Base-by-base conservation (phyloP, 2,329 filamentous ascomycete species). In the Tolypocladium tropicale region DNA sequence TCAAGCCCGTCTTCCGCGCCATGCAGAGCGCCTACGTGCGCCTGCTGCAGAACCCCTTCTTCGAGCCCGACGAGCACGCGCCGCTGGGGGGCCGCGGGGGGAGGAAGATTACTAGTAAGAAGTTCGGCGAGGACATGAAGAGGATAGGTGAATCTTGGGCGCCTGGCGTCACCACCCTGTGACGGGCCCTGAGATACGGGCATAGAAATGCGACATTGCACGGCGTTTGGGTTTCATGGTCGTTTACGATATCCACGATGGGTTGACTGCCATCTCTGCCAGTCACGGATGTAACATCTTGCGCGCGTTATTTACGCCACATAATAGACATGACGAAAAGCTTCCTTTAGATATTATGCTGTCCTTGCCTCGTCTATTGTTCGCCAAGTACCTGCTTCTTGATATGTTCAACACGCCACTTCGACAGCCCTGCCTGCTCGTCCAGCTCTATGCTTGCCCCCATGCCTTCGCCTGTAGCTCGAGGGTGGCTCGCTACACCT, bases 31-130 rank as follows among this genome's bases (percentile, higher is more conserved):
- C 93, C 33, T 99, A 96, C 66, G 88, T 97, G 57, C 78, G 84
- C 59, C 76, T 99, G 53, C 75, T 97, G 62, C 88, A 96, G 72
- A 97, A 99, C 67, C 93, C 93, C 0, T 99, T 99, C 72, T 97
- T 92, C 71, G 85, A 88, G 51, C 93, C 93, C 11, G 91, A 96
- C 67, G 88, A 93, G 64, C 85, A 92, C 70, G 81, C 81, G 60
- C 88, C 87, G 52, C 69, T 75, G 4, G 70, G 70, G 0, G 80
- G 78, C 0, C 70, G 70, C 30, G 78, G 78, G 0, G 82, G 82
- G 3, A 81, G 84, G 68, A 85, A 86, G 67, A 96, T 97, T 62
- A 88, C 83, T 54, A 96, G 91, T 70, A 82, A 80, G 63, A 84
- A 77, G 68, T 99, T 99, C 70, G 80, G 84, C 53, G 82, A 84